Evolutionary conservation across 495 filamentous ascomycete species (phyloP).

Genomic region (Achaetomiella virescens): DNA sequence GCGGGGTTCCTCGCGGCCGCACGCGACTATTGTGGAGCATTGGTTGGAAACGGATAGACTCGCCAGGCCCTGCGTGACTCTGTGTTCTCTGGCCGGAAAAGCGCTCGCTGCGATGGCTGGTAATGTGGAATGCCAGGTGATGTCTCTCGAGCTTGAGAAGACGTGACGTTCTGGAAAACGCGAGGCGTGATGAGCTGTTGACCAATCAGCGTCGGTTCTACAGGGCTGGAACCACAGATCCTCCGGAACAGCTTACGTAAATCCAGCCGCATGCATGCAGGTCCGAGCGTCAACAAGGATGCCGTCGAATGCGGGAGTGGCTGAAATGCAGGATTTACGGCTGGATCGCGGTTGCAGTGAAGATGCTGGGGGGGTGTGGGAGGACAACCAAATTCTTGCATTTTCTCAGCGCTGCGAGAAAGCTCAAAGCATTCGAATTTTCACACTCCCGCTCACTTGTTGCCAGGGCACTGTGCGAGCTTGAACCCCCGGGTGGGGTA

Average conservation of each 20-base stretch:
- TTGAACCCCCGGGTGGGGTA: neutral
- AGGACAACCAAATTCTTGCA: neutral
- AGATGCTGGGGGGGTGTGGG: too few species aligned
- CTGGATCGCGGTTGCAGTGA: neutral
- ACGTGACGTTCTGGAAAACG: slow-evolving; percentile 35
- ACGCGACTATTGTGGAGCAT: slow-evolving; percentile 13
- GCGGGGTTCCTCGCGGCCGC: slow-evolving; percentile 21
- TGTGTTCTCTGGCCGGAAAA: slow-evolving; percentile 13
- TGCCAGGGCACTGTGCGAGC: too few species aligned
- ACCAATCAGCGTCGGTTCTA: slow-evolving; percentile 10
- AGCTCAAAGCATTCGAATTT: neutral
- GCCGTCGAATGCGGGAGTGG: neutral
- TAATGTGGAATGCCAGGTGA: slow-evolving; percentile 19
- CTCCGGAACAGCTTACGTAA: slow-evolving; percentile 17
- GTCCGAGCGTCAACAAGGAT: slow-evolving; percentile 4
- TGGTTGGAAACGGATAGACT: slow-evolving; percentile 8
- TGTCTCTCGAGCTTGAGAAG: slow-evolving; percentile 17
- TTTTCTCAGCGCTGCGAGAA: neutral
- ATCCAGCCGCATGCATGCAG: slow-evolving; percentile 1
- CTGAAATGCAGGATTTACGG: neutral
- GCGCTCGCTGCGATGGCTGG: slow-evolving; percentile 17
- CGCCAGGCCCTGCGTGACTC: slow-evolving; percentile 16
- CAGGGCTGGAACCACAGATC: neutral
- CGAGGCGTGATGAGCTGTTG: slow-evolving; percentile 16
- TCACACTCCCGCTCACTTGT: neutral